Evolutionary conservation across 2,329 filamentous ascomycete genomes (phyloP), one percentile per base, ranked within the genome.

Genomic region (Fusarium redolens): DNA sequence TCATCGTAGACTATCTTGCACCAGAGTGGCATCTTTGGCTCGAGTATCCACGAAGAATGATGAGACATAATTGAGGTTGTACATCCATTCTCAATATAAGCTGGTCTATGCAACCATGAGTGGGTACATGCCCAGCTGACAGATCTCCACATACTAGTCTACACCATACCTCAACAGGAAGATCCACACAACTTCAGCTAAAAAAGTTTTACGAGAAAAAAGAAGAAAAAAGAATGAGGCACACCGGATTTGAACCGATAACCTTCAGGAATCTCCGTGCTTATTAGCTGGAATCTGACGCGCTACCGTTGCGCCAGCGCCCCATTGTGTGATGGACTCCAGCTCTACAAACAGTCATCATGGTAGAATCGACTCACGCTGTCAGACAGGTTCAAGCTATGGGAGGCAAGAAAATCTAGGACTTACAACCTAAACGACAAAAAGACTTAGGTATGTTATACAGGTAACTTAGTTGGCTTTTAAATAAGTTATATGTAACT

Each of bases 11-110:
- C 7, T 61, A 67, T 10, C 66, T 74, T 5, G 31, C 40, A 1
- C 38, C 48, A 5, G 61, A 73, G 11, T 75, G 72, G 72, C 51
- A 65, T 9, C 18, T 60, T 0, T 73, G 61, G 72, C 41, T 75
- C 1, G 33, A 67, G 0, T 63, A 68, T 15, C 70, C 70, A 7
- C 54, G 25, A 2, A 33, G 11, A 18, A 35, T 65, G 7, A 20
- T 72, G 18, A 14, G 2, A 35, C 20, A 25, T 37, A 13, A 6
- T 2, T 28, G 18, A 43, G 8, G 10, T 5, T 2, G 11, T 9
- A n/a, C 1, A 13, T 28, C 14, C 7, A 9, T n/a, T n/a, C 10
- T n/a, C 28, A n/a, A n/a, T 13, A 7, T 5, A 5, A 35, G 31
- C 48, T 20, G 4, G 4, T 11, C 14, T 7, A 17, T 8, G 4